Percentiles rank a stretch among this genome's conserved stretches.
These are phyloP conservation scores for Scenedesmus sp. DNA, from an alignment of 163 green algal genomes.

Conservation along the genomic window DNA sequence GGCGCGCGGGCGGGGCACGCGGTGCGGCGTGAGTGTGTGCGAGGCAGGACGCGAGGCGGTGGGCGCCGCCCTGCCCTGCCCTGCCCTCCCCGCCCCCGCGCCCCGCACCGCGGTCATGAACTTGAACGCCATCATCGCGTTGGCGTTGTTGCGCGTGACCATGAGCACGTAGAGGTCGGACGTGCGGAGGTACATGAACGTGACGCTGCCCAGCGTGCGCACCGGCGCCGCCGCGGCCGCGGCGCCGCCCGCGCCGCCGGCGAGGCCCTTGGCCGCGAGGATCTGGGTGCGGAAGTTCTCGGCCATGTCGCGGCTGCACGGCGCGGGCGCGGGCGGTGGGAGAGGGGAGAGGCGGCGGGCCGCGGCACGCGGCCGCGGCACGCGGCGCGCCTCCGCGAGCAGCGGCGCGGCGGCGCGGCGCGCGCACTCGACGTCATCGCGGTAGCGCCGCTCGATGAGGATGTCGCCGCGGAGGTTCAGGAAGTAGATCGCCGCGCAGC, in stretches of 20 bases:
- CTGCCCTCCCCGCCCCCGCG: background rate
- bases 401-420: background rate
- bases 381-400: background rate
- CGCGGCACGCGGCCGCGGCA: no score
- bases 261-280: constrained; percentile 71
- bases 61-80: background rate
- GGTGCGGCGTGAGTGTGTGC: background rate
- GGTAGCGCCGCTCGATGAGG: constrained; percentile 90
- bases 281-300: constrained; percentile 91
- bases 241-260: constrained; percentile 57
- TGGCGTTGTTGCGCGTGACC: constrained; percentile 88
- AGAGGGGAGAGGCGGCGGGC: no score
- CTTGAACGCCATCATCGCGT: constrained; percentile 90
- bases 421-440: constrained; percentile 94
- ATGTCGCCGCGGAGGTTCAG: constrained; percentile 94
- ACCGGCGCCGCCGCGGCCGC: constrained; percentile 65
- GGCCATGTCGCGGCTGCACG: constrained; percentile 81
- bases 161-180: constrained; percentile 89
- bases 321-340: no score
- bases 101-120: constrained; percentile 86
- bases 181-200: constrained; percentile 82
- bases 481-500: constrained; percentile 88
- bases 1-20: no score
- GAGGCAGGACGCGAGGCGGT: background rate
- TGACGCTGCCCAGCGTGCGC: constrained; percentile 74